phyloP scores from a whole-genome alignment of 1,284 basidiomycete species.

The Cystobasidiaceae sp. region DNA sequence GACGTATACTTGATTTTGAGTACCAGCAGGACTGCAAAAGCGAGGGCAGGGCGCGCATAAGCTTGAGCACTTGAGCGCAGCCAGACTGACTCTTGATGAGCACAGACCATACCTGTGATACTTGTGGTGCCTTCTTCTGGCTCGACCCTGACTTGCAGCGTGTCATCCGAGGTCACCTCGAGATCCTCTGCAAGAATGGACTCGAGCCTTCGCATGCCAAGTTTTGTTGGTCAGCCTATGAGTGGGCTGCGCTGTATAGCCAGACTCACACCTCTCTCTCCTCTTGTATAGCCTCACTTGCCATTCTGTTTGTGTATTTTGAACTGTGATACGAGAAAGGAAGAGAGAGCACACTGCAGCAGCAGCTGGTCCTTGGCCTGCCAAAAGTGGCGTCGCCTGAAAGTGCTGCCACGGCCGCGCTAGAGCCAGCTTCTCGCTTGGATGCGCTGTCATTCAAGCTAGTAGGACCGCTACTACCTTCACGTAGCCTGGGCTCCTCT shows the following conservation, averaged over 20 bases:
- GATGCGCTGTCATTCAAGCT: too few species aligned
- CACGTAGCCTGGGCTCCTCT: too few species aligned
- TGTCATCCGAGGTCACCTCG: conserved; percentile 68
- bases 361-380: too few species aligned
- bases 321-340: background rate
- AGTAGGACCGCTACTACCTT: too few species aligned
- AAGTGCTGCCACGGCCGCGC: too few species aligned
- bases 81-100: background rate
- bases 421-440: too few species aligned
- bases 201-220: background rate
- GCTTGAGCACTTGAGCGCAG: conserved; percentile 23
- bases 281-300: conserved; percentile 12
- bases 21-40: conserved; percentile 63
- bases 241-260: background rate
- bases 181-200: conserved; percentile 19
- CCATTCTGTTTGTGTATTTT: background rate
- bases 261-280: conserved; percentile 20
- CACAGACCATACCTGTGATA: conserved; percentile 55
- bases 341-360: background rate
- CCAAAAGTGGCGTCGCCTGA: too few species aligned
- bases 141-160: conserved; percentile 78
- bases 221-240: background rate
- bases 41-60: conserved; percentile 33
- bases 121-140: conserved; percentile 68
- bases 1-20: conserved; percentile 66